Conservation (phyloP, 2,329 filamentous ascomycete genomes). For the Dactylella cylindrospora region DNA sequence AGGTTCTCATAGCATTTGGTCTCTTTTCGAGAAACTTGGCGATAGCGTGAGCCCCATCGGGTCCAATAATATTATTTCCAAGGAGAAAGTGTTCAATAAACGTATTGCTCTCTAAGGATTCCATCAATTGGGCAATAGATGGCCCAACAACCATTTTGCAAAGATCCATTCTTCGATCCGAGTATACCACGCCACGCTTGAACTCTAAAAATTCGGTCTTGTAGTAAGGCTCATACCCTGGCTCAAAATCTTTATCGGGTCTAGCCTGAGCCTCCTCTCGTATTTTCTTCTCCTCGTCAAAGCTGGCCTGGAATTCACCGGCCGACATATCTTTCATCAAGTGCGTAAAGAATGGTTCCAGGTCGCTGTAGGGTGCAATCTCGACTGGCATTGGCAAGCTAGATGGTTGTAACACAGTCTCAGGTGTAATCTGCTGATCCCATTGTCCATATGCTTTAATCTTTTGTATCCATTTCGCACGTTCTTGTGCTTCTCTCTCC, state of each 20-base stretch:
- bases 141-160: slow-evolving; percentile 62
- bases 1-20: slow-evolving; percentile 59
- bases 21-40: slow-evolving; percentile 55
- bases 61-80: slow-evolving; percentile 61
- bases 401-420: slow-evolving; percentile 50
- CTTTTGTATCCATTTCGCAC: slow-evolving; percentile 31
- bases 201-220: slow-evolving; percentile 51
- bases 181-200: slow-evolving; percentile 55
- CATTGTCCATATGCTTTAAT: slow-evolving; percentile 50
- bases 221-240: slow-evolving; percentile 51
- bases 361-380: slow-evolving; percentile 50
- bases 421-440: slow-evolving; percentile 50
- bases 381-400: slow-evolving; percentile 52
- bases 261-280: slow-evolving; percentile 8
- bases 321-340: slow-evolving; percentile 46
- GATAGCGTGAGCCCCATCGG: slow-evolving; percentile 56
- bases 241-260: slow-evolving; percentile 10
- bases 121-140: slow-evolving; percentile 57
- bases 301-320: slow-evolving; percentile 46
- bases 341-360: slow-evolving; percentile 52
- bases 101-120: slow-evolving; percentile 56
- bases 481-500: background rate
- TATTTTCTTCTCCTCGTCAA: slow-evolving; percentile 22
- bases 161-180: slow-evolving; percentile 59
- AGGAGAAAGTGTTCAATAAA: slow-evolving; percentile 59